Base-by-base conservation (phyloP, 164 flowering plant genomes). In the Vitis amurensis region DNA sequence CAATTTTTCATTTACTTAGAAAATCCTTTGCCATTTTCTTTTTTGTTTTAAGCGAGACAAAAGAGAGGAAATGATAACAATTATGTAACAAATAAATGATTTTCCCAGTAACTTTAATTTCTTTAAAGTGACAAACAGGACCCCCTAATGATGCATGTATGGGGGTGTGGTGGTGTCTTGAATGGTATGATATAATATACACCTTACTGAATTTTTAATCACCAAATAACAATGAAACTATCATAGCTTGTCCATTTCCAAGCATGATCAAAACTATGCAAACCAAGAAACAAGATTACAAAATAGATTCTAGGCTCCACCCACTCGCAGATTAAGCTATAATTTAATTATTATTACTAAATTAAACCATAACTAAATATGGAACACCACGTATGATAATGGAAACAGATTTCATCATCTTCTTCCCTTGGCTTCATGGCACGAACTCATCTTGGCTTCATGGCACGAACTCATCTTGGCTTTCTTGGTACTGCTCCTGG, bases 381-480 rank as follows among this genome's bases (percentile, higher is more conserved):
- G 13, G n/a, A 62, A 7, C 23, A 37, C 51, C 55, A 8, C 13
- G 5, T 13, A 50, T 51, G 37, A 64, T 51, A 51, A 51, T 23
- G 23, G 2, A 27, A 11, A 50, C 57, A 11, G 4, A 29, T 61
- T 11, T 37, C 19, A 9, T 51, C 10, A 51, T 50, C 9, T 23
- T 23, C 56, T 49, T 64, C 65, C 10, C 30, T 31, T 2, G 2
- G 16, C 2, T 8, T 71, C 72, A 74, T 47, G 84, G 85, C 66
- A 68, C 23, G 23, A 19, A 19, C 23, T 19, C 23, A 19, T 19
- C 30, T 31, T 2, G 14, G 16, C 2, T 8, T 71, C 72, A 74
- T 47, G 84, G 85, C 53, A 47, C 44, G 7, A 37, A 66, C 11
- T 79, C 76, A 4, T 68, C 78, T 44, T 72, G 64, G 56, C 50